Evolutionary conservation across 306 rosid species (phyloP).

Genomic region (Biancaea sappan): DNA sequence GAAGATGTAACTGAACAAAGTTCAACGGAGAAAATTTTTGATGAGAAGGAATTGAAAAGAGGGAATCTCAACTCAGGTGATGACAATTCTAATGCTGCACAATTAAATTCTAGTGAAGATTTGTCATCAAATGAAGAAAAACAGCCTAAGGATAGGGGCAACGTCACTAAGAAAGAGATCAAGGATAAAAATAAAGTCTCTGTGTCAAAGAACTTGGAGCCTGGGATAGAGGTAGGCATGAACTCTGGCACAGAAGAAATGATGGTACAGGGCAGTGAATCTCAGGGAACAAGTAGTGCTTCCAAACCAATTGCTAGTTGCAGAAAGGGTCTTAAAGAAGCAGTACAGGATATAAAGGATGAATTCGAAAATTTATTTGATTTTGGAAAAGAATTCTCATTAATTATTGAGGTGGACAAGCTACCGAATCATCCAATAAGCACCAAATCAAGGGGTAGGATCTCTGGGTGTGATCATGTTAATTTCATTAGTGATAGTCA

Average conservation of each 20-base stretch:
- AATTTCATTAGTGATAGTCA: neutral
- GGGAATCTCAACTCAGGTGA: conserved; percentile 1
- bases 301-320: conserved; percentile 22
- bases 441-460: conserved; percentile 40
- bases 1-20: conserved; percentile 37
- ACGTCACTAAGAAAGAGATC: neutral
- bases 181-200: neutral
- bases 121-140: neutral
- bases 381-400: conserved; percentile 35
- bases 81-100: neutral
- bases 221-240: neutral
- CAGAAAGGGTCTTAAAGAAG: conserved; percentile 36
- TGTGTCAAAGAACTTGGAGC: conserved; percentile 24
- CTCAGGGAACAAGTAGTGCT: conserved; percentile 18
- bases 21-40: neutral
- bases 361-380: conserved; percentile 30
- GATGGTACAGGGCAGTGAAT: neutral
- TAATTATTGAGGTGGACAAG: conserved; percentile 32
- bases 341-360: conserved; percentile 35
- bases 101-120: neutral
- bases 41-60: conserved; percentile 11
- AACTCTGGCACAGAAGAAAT: conserved; percentile 9
- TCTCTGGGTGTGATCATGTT: neutral
- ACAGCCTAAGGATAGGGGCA: neutral
- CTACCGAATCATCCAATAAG: conserved; percentile 25